Base-by-base conservation (phyloP, 768 basidiomycete genomes). In the Xerocomellus dryophilus region DNA sequence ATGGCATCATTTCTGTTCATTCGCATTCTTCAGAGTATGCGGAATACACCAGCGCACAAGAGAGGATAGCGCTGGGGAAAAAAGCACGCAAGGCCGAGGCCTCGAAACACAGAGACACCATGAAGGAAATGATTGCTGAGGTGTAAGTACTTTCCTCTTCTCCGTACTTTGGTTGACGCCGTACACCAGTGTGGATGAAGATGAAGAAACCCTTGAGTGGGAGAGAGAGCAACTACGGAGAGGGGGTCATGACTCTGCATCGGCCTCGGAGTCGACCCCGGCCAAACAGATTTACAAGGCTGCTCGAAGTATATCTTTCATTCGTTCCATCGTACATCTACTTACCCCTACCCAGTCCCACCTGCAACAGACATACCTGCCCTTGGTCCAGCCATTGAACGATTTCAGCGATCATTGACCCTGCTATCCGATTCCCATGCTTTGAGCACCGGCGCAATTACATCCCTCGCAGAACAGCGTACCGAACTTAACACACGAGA, bases 171-270 rank as follows among this genome's bases (percentile, higher is more conserved):
- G 12, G 42, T 46, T 56, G 48, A 56, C 44, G 21, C 38, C 43
- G 41, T 53, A 21, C 29, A 31, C 21, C 50, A 90, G 88, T 5
- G 86, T 84, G 47, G 91, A 92, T 47, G 82, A 86, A 51, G 92
- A 93, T 54, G 91, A 94, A 66, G 91, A 93, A 66, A 82, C 86
- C 0, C 75, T 78, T 10, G 88, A 93, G 70, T 94, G 92, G 92
- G 90, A 93, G 63, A 80, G 81, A 56, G 88, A 88, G 51, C 92
- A 94, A 61, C 73, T 92, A 25, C 83, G 88, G 23, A 78, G 92
- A 51, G 88, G 87, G 9, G 90, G 86, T 3, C 79, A 82, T 57
- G 68, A 69, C 23, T 66, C 73, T n/a, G 67, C 77, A 25, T 74
- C 77, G 9, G 29, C 61, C 58, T 23, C 66, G 58, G 63, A 62